phyloP scores from a whole-genome alignment of 345 rosid genomes.

The Citrus sp. region DNA sequence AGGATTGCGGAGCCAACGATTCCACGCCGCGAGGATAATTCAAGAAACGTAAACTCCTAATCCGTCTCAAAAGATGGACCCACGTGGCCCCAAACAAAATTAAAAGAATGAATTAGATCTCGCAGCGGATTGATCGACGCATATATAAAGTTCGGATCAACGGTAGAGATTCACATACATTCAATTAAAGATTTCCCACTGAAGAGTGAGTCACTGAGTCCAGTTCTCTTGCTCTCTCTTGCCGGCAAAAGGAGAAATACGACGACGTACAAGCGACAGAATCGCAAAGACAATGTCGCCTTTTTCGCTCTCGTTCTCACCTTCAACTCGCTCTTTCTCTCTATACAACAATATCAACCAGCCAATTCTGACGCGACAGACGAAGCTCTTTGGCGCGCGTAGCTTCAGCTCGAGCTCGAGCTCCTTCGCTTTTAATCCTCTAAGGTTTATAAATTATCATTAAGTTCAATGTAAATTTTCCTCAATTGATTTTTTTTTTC shows the following conservation, averaged over 20 bases:
- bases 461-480: background rate
- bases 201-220: too few species aligned
- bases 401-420: constrained; percentile 29
- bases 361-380: constrained; percentile 16
- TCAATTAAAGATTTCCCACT: background rate
- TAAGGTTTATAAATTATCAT: constrained; percentile 31
- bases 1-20: background rate
- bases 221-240: background rate
- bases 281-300: constrained; percentile 23
- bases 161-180: background rate
- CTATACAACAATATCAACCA: constrained; percentile 15
- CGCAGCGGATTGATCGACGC: background rate
- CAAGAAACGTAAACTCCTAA: background rate
- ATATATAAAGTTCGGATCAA: background rate
- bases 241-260: background rate
- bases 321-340: constrained; percentile 29
- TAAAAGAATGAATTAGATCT: background rate
- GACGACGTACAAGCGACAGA: background rate
- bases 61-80: background rate
- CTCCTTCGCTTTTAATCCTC: constrained; percentile 52
- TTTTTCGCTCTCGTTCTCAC: constrained; percentile 21
- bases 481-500: background rate
- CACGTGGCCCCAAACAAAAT: background rate
- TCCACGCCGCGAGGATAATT: background rate
- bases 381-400: constrained; percentile 2